Base-by-base conservation (phyloP, 768 basidiomycete species). In the Scleroderma citrinum region DNA sequence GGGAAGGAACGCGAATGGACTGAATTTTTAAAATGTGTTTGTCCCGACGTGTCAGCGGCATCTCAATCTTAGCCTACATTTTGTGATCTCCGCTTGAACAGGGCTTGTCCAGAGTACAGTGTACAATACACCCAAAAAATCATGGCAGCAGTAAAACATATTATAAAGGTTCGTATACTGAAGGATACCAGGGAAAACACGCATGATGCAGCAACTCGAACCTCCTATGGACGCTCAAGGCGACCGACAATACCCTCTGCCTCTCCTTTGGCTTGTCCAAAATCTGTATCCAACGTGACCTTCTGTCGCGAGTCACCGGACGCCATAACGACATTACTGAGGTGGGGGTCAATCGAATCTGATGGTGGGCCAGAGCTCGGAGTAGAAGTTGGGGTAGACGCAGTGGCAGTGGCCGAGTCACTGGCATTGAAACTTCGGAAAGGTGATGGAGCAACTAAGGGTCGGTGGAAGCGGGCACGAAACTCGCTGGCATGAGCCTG, bases 381-480 rank as follows among this genome's bases (percentile, higher is more conserved):
- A 1, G 67, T 67, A 16, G 67, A 69, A 13, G 66, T 67, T 13
- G 65, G 63, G 5, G 67, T 67, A 1, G 67, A 63, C 7, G 65
- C 59, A 26, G 64, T 62, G 5, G 62, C 64, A 23, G 64, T 66
- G 4, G 65, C 53, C 36, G 62, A 62, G 1, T 67, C 65, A 0
- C 54, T 40, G 6, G 60, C 50, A 35, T 59, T 64, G 45, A 66
- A 66, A 44, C 51, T 64, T n/a, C 60, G 67, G 65, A 85, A 85
- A 5, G 84, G 83, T 0, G 80, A 72, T 0, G 82, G 82, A 0
- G 75, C 81, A 16, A 74, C 71, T 42, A 85, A 71, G 2, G 82
- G 66, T 20, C 81, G 71, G 49, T 80, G 81, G 60, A 85, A 85
- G 40, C 83, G 80, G 8, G 78, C 79, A 19, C 83, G 80, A 55